A percentile compares a stretch with the other conserved stretches of the same genome.
Conservation (phyloP, 2,329 filamentous ascomycete species). For the Cladobotryum protrusum region DNA sequence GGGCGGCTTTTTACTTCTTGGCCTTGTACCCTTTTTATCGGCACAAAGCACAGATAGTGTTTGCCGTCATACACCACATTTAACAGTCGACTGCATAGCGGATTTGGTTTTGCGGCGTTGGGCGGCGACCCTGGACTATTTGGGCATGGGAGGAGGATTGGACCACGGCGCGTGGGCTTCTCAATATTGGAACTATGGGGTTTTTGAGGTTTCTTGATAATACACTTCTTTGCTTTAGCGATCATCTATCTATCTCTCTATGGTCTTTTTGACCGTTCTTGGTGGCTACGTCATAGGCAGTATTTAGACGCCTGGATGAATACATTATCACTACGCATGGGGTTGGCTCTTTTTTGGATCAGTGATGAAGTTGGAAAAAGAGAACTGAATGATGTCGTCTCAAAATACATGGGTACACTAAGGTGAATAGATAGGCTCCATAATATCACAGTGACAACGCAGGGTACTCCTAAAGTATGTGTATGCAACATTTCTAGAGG, state of each 20-base stretch:
- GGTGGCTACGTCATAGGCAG: neutral
- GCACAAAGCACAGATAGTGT: neutral
- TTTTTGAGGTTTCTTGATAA: neutral
- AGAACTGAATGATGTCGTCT: no score
- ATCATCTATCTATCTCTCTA: neutral
- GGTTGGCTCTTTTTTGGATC: no score
- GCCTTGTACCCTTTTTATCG: neutral
- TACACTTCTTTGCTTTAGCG: neutral
- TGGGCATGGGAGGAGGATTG: conserved; percentile 5
- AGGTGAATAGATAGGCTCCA: no score
- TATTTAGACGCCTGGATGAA: neutral
- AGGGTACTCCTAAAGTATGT: no score
- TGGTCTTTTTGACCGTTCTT: neutral
- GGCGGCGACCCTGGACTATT: conserved; percentile 2
- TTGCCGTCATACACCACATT: neutral
- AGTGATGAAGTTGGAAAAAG: no score
- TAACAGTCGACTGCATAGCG: conserved; percentile 5
- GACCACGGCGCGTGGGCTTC: conserved; percentile 6
- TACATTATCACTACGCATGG: neutral
- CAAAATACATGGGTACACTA: no score
- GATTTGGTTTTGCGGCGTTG: conserved; percentile 10
- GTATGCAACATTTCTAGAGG: no score
- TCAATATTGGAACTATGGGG: conserved; percentile 7
- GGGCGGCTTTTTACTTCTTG: no score
- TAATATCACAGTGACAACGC: no score